A percentile compares a stretch with the other conserved stretches of the same genome.
phyloP scores from a whole-genome alignment of 495 filamentous ascomycete genomes.

The Lophiotrema nucula region DNA sequence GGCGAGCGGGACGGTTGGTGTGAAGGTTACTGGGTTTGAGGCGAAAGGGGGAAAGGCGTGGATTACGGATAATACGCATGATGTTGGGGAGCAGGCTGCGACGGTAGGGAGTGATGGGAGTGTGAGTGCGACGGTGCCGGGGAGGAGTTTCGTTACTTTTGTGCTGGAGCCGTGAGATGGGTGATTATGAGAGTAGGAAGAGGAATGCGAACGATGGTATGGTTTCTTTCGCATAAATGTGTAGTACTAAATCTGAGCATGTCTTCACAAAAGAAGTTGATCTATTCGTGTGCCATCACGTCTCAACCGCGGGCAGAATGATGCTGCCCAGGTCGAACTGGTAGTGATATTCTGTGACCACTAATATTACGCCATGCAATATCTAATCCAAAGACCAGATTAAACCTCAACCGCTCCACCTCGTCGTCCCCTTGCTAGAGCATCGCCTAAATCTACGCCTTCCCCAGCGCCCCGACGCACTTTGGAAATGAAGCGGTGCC shows the following conservation, averaged over 20 bases:
- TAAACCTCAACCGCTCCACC: too few relatives aligned
- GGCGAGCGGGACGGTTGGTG: constrained; percentile 4
- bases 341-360: too few relatives aligned
- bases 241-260: too few relatives aligned
- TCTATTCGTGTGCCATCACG: too few relatives aligned
- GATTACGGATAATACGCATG: constrained; percentile 25
- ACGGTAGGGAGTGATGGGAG: constrained; percentile 13
- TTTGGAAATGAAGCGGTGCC: constrained; percentile 14
- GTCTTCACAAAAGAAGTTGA: too few relatives aligned
- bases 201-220: neutral
- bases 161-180: constrained; percentile 18
- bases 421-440: constrained; percentile 13
- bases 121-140: constrained; percentile 59
- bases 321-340: too few relatives aligned
- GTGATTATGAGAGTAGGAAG: neutral
- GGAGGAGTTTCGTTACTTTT: constrained; percentile 56
- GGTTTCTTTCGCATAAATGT: neutral
- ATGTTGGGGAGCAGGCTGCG: neutral
- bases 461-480: constrained; percentile 1
- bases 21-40: constrained; percentile 13
- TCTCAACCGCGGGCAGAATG: too few relatives aligned
- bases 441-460: constrained; percentile 16
- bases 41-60: constrained; percentile 18
- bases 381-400: too few relatives aligned
- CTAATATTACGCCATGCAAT: too few relatives aligned